Base-by-base conservation (phyloP, 352 stramenopile genomes). In the Phytophthora crassamura region DNA sequence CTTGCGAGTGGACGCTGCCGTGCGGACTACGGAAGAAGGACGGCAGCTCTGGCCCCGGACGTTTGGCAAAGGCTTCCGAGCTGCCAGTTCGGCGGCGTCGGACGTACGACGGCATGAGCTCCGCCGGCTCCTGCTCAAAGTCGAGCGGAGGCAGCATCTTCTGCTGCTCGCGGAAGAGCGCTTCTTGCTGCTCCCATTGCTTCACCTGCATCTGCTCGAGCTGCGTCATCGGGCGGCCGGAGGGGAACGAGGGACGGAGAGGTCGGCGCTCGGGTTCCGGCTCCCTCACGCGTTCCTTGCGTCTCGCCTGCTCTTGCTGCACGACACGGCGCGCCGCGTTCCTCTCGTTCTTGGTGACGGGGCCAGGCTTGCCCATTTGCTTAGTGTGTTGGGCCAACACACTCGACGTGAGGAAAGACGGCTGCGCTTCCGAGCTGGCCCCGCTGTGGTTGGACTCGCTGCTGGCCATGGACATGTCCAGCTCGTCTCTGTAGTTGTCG, bases 371-470 rank as follows among this genome's bases (percentile, higher is more conserved):
- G 0, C 72, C 78, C 72, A 82, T 84, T 34, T 78, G 55, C 25
- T 81, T 77, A 28, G 78, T 88, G 40, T 88, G 78, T 33, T 78
- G 63, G 16, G 75, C 78, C 15, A 88, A 70, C 41, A 80, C 41
- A 50, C 80, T 80, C 8, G 78, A 80, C 25, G 78, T 88, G 52
- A 88, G 69, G 30, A 74, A 67, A 11, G 40, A 72, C 16, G 55
- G 65, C 11, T 42, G 55, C 14, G 36, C 56, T 38, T 42, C 56
- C n/a, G 54, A 64, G 45, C 57, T 67, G 7, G 40, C 53, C 5
- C 55, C 39, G 36, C 64, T 68, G 18, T 66, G 41, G 46, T 69
- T 59, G 3, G 69, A 69, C n/a, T 68, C 63, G 43, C 71, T 84
- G 47, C 48, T 72, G 20, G 32, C 50, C 40, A 70, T 42, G 3